Conservation (phyloP, 495 filamentous ascomycete genomes). For the Penicillium malachiteum region DNA sequence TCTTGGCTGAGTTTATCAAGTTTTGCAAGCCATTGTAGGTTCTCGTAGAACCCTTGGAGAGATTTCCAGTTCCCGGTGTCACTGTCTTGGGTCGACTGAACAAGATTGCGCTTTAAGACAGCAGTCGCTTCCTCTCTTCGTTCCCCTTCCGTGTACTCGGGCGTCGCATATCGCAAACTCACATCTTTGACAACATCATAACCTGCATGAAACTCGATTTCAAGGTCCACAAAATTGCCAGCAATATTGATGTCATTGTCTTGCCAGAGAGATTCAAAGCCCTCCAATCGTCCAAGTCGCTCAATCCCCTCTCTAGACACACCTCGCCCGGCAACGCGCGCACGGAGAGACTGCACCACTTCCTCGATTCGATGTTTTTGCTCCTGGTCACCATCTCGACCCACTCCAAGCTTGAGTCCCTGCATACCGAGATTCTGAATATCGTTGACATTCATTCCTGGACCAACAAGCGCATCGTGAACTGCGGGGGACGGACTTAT, state of each 20-base stretch:
- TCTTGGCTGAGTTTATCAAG: conserved; percentile 80
- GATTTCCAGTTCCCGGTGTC: conserved; percentile 51
- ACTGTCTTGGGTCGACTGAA: conserved; percentile 38
- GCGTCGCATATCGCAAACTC: conserved; percentile 45
- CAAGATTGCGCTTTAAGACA: conserved; percentile 52
- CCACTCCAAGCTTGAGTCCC: conserved; percentile 39
- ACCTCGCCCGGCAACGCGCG: conserved; percentile 45
- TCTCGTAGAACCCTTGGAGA: conserved; percentile 70
- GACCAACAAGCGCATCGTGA: conserved; percentile 39
- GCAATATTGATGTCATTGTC: conserved; percentile 68
- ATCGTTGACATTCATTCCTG: conserved; percentile 45
- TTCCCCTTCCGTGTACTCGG: conserved; percentile 42
- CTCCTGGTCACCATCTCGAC: conserved; percentile 52
- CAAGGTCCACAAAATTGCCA: conserved; percentile 58
- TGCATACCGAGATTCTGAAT: conserved; percentile 46
- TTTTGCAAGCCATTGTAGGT: conserved; percentile 73
- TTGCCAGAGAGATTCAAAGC: conserved; percentile 74
- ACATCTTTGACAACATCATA: conserved; percentile 47
- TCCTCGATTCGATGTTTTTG: conserved; percentile 52
- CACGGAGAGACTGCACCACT: conserved; percentile 41
- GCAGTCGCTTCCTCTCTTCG: conserved; percentile 46
- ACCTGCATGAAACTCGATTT: conserved; percentile 49
- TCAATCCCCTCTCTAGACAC: conserved; percentile 84
- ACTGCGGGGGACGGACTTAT: conserved; percentile 44
- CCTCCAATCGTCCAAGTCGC: conserved; percentile 67